A percentile compares a stretch with the other conserved stretches of the same genome.
Conservation (phyloP, 1,284 basidiomycete species). For the Ustanciosporium gigantosporum region DNA sequence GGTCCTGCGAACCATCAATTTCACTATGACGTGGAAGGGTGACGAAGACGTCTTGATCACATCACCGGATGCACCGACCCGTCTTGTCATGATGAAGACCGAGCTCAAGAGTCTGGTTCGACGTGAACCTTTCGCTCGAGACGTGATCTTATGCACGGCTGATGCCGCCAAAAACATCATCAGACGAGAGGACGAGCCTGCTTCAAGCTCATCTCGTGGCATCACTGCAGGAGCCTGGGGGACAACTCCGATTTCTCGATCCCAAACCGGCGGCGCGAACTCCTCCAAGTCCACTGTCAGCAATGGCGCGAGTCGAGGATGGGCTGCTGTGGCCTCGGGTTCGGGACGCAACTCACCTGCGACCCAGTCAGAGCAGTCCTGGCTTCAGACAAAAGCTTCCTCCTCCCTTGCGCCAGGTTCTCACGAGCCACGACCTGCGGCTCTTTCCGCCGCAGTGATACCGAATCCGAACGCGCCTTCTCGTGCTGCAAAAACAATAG, state of each 20-base stretch:
- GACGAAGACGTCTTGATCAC: conserved; percentile 54
- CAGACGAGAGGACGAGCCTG: conserved; percentile 29
- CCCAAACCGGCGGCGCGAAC: too few species aligned
- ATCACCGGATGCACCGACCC: conserved; percentile 30
- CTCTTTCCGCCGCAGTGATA: conserved; percentile 12
- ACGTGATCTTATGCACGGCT: conserved; percentile 31
- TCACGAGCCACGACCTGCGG: background rate
- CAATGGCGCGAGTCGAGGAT: conserved; percentile 26
- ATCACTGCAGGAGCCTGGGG: too few species aligned
- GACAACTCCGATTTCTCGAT: too few species aligned
- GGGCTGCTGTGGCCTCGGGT: conserved; percentile 35
- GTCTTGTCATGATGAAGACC: conserved; percentile 38
- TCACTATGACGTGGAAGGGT: conserved; percentile 39
- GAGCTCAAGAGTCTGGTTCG: conserved; percentile 31
- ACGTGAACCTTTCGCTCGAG: conserved; percentile 28
- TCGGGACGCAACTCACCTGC: conserved; percentile 35
- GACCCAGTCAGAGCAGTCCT: conserved; percentile 6
- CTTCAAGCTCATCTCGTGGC: background rate
- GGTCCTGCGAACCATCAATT: conserved; percentile 24
- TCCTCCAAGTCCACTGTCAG: too few species aligned
- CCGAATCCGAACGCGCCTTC: conserved; percentile 28
- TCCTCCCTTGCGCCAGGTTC: background rate
- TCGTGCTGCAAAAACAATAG: background rate
- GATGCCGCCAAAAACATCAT: conserved; percentile 22
- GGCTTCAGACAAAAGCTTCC: conserved; percentile 20